Conservation (phyloP, 805 yeast species). For the Nakazawaea ishiwadae region DNA sequence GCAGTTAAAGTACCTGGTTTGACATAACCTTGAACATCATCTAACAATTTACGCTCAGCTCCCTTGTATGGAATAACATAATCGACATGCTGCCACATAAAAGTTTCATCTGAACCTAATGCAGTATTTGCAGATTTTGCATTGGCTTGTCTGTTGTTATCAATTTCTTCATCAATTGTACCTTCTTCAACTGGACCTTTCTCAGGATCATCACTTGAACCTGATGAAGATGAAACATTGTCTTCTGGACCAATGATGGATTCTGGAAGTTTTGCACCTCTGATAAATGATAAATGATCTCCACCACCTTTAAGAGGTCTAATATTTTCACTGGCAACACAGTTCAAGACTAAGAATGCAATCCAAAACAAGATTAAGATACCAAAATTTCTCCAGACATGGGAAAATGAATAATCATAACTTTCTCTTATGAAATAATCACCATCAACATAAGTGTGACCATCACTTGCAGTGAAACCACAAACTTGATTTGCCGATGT, state of each 20-base stretch:
- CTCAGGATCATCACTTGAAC: background rate
- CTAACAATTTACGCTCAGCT: conserved; percentile 34
- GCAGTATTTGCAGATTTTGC: too few species aligned
- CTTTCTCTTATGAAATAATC: conserved; percentile 30
- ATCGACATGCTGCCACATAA: conserved; percentile 59
- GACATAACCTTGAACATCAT: conserved; percentile 39
- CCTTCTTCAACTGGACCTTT: background rate
- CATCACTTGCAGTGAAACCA: conserved; percentile 47
- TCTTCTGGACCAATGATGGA: conserved; percentile 2
- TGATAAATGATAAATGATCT: conserved; percentile 35
- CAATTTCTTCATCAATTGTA: background rate
- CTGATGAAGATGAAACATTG: background rate
- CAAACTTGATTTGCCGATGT: conserved; percentile 41
- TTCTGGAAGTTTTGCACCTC: conserved; percentile 30
- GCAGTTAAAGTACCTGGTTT: conserved; percentile 56
- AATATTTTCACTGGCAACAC: conserved; percentile 22
- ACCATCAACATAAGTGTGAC: conserved; percentile 52
- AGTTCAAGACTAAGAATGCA: conserved; percentile 22
- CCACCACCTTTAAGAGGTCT: conserved; percentile 21
- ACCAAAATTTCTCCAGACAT: conserved; percentile 46
- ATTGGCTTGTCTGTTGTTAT: background rate
- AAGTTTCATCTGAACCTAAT: conserved; percentile 40
- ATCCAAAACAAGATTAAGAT: conserved; percentile 41
- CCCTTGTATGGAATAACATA: conserved; percentile 51
- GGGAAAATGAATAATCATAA: conserved; percentile 31